A percentile compares a stretch with the other conserved stretches of the same genome.
Conservation (phyloP, 441 rosid species). For the Pelargonium citronellum region DNA sequence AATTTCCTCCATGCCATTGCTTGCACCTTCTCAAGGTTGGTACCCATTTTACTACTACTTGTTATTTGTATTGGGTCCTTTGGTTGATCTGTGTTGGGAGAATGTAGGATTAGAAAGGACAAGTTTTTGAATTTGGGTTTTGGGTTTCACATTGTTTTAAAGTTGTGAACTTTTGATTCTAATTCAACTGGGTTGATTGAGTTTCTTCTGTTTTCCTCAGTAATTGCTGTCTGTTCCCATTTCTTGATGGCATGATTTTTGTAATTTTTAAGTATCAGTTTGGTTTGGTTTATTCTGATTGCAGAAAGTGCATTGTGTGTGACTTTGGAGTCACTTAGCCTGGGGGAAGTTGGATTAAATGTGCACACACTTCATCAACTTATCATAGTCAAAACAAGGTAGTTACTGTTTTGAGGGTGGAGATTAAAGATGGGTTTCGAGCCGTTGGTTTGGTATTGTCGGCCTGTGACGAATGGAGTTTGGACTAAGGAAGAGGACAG, state of each 20-base stretch:
- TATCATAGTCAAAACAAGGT: background rate
- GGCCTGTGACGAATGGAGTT: constrained; percentile 62
- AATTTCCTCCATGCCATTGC: background rate
- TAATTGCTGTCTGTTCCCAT: background rate
- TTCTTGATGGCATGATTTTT: background rate
- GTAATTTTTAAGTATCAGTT: background rate
- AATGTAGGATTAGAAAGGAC: background rate
- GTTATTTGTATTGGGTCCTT: background rate
- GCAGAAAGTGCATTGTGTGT: constrained; percentile 3
- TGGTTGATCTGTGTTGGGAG: background rate
- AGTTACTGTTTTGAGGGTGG: constrained; percentile 3
- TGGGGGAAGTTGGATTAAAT: background rate
- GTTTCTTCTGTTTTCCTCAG: background rate
- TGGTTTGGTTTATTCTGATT: background rate
- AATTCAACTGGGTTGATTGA: constrained; percentile 1
- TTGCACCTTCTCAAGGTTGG: background rate
- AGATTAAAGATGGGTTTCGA: constrained; percentile 50
- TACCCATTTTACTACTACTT: background rate
- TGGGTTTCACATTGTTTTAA: background rate
- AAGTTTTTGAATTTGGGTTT: background rate
- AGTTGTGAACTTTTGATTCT: background rate
- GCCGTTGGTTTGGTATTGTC: constrained; percentile 80
- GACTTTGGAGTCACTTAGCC: background rate
- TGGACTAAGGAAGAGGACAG: constrained; percentile 75
- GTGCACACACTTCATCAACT: constrained; percentile 1